Evolutionary conservation across 1,139 yeast genomes (phyloP).

Genomic region (Blastobotrys indianensis): DNA sequence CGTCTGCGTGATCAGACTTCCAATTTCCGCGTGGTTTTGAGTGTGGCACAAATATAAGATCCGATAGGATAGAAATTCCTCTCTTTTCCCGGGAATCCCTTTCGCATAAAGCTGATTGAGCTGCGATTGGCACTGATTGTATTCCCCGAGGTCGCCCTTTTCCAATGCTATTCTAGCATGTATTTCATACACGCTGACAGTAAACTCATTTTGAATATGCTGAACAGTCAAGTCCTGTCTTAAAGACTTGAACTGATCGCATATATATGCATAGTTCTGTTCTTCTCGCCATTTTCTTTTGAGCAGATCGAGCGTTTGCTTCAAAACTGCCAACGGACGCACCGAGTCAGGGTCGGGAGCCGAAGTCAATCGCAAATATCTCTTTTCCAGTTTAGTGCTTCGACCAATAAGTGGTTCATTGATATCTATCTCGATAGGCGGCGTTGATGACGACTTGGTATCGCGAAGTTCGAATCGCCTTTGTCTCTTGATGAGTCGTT

Average conservation of each 20-base stretch:
- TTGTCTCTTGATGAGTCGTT: slow-evolving; percentile 44
- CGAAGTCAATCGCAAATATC: slow-evolving; percentile 77
- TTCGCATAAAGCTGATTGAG: slow-evolving; percentile 51
- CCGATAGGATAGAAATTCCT: slow-evolving; percentile 69
- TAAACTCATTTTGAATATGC: slow-evolving; percentile 71
- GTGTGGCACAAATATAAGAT: slow-evolving; percentile 76
- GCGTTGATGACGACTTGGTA: background rate
- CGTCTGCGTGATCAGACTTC: slow-evolving; percentile 24
- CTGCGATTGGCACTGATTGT: slow-evolving; percentile 90
- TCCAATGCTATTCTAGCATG: slow-evolving; percentile 86
- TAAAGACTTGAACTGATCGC: slow-evolving; percentile 86
- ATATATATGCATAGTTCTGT: slow-evolving; percentile 63
- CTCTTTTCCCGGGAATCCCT: slow-evolving; percentile 36
- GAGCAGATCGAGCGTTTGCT: slow-evolving; percentile 52
- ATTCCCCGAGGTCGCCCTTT: slow-evolving; percentile 83
- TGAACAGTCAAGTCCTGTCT: slow-evolving; percentile 94
- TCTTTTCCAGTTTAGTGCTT: slow-evolving; percentile 61
- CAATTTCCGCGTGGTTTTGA: slow-evolving; percentile 43
- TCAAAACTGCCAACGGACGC: slow-evolving; percentile 61
- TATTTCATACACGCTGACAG: slow-evolving; percentile 73
- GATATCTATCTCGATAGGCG: slow-evolving; percentile 4
- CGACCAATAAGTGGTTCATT: slow-evolving; percentile 53
- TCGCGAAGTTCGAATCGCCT: slow-evolving; percentile 45
- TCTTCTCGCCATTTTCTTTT: slow-evolving; percentile 49
- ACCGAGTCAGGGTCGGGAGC: slow-evolving; percentile 85